Conservation (phyloP, 495 filamentous ascomycete genomes). For the Podospora sp. region DNA sequence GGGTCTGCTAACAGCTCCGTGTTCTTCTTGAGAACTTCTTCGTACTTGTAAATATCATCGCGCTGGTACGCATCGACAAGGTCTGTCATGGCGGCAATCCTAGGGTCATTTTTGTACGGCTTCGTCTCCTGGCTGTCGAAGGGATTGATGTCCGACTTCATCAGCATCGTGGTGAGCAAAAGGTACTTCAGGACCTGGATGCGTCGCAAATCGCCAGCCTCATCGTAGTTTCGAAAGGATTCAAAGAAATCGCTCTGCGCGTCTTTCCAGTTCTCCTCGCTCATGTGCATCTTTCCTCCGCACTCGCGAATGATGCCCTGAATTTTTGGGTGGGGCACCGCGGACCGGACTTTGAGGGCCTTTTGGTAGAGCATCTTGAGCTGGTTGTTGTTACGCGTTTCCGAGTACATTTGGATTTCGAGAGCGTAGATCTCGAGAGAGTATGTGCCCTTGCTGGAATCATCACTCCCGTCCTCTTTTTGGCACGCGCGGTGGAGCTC, state of each 20-base stretch:
- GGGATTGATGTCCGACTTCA: slow-evolving; percentile 99
- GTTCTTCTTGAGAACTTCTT: slow-evolving; percentile 82
- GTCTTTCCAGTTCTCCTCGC: slow-evolving; percentile 98
- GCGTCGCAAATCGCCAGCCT: slow-evolving; percentile 91
- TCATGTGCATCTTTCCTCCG: slow-evolving; percentile 99
- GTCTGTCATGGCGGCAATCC: slow-evolving; percentile 95
- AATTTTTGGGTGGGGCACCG: slow-evolving; percentile 96
- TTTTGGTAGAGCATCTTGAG: slow-evolving; percentile 90
- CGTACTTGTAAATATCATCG: slow-evolving; percentile 91
- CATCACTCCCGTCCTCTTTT: slow-evolving; percentile 84
- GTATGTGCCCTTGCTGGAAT: slow-evolving; percentile 95
- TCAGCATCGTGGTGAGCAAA: slow-evolving; percentile 94
- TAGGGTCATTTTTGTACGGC: slow-evolving; percentile 92
- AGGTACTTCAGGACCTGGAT: slow-evolving; percentile 98
- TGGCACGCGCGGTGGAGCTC: slow-evolving; percentile 91
- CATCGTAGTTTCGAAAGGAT: slow-evolving; percentile 98
- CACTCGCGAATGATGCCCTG: slow-evolving; percentile 99
- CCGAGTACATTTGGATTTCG: slow-evolving; percentile 98
- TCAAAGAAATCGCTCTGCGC: slow-evolving; percentile 98
- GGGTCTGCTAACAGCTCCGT: slow-evolving; percentile 87
- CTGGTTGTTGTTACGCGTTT: slow-evolving; percentile 95
- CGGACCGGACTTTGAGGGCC: slow-evolving; percentile 86
- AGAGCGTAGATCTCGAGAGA: slow-evolving; percentile 93
- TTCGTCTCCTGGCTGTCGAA: slow-evolving; percentile 99
- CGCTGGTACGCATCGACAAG: slow-evolving; percentile 95